phyloP scores from a whole-genome alignment of 2,329 filamentous ascomycete genomes.

The Penicillium sp. region DNA sequence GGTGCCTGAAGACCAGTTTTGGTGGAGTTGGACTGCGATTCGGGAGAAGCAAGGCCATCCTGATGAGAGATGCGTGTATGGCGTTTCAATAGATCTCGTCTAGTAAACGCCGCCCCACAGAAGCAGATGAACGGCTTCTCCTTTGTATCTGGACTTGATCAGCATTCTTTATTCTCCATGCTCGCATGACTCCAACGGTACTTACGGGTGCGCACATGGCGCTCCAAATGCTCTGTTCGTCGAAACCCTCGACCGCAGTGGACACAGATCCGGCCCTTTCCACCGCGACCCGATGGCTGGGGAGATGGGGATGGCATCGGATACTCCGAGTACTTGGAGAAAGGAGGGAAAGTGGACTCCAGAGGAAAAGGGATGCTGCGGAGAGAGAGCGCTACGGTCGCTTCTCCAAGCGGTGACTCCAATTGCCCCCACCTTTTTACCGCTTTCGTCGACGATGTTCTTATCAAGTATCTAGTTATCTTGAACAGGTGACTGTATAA shows the following conservation, averaged over 20 bases:
- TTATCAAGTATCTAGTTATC: not conserved
- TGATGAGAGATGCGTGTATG: constrained; percentile 34
- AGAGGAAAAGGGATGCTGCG: constrained; percentile 7
- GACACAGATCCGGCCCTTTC: constrained; percentile 31
- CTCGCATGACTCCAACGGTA: constrained; percentile 6
- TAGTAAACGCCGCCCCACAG: constrained; percentile 36
- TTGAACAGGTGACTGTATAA: not conserved
- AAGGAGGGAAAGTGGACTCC: constrained; percentile 13
- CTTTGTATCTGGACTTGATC: constrained; percentile 29
- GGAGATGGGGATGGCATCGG: constrained; percentile 33
- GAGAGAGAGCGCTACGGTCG: constrained; percentile 1
- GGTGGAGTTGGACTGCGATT: constrained; percentile 24
- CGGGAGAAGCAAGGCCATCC: constrained; percentile 29
- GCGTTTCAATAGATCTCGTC: constrained; percentile 34
- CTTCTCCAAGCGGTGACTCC: constrained; percentile 21
- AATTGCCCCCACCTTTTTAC: constrained; percentile 11
- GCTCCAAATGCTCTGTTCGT: constrained; percentile 35
- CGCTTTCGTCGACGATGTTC: not conserved
- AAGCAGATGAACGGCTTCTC: constrained; percentile 37
- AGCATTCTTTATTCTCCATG: constrained; percentile 5
- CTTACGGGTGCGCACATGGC: constrained; percentile 36
- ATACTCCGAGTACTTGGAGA: constrained; percentile 27
- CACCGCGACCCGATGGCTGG: constrained; percentile 25
- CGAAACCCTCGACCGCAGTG: constrained; percentile 35
- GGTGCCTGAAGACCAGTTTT: constrained; percentile 17